Percentiles rank a stretch among this genome's conserved stretches.
phyloP scores from a whole-genome alignment of 2,329 filamentous ascomycete genomes.

The Bipolaris sorokiniana region DNA sequence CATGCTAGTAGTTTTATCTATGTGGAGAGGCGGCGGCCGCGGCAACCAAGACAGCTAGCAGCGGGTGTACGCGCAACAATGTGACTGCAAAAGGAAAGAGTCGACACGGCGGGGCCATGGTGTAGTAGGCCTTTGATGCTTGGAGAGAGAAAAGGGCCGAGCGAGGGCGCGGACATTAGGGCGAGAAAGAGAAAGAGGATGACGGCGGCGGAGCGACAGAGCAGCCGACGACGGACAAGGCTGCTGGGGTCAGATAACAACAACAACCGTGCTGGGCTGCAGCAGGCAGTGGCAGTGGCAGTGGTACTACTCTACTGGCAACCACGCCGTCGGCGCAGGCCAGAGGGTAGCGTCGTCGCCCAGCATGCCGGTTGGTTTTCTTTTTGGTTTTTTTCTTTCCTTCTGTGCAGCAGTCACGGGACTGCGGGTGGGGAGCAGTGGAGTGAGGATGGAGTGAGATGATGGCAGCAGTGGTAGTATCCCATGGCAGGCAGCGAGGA shows the following conservation, averaged over 20 bases:
- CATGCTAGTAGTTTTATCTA: not conserved
- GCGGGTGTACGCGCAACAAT: slow-evolving; percentile 1
- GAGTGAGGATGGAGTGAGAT: too few species aligned
- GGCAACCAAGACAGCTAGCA: not conserved
- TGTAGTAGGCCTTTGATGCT: not conserved
- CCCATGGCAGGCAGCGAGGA: too few species aligned
- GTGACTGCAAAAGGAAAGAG: slow-evolving; percentile 2
- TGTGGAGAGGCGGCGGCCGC: not conserved
- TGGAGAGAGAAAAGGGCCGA: slow-evolving; percentile 4
- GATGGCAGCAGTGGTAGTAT: too few species aligned
- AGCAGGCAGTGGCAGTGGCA: slow-evolving; percentile 2
- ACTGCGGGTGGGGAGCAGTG: too few species aligned
- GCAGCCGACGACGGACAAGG: slow-evolving; percentile 7
- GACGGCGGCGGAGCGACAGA: not conserved
- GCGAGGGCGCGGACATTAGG: not conserved
- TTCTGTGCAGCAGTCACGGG: not conserved
- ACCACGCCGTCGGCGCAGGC: slow-evolving; percentile 3
- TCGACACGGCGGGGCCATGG: not conserved
- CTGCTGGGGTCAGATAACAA: slow-evolving; percentile 12
- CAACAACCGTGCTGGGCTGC: slow-evolving; percentile 13
- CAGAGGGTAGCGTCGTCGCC: not conserved
- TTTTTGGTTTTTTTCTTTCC: not conserved
- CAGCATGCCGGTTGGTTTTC: not conserved
- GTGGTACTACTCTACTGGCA: slow-evolving; percentile 2
- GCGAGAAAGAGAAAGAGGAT: not conserved